phyloP scores from a whole-genome alignment of 129 eudicot species.

The Smallanthus sonchifolius region DNA sequence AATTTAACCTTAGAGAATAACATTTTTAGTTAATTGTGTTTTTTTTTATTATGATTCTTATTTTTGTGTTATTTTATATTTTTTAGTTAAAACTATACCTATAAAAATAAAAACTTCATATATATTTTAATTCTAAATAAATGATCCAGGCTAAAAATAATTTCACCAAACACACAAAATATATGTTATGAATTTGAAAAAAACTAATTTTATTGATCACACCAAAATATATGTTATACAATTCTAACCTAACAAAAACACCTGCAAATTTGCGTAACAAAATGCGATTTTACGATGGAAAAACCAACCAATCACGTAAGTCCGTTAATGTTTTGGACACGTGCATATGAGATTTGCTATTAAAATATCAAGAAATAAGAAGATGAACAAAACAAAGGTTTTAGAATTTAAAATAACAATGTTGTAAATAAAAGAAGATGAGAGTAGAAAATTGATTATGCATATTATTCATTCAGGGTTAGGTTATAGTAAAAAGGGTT shows the following conservation, averaged over 20 bases:
- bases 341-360: neutral
- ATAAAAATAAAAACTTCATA: too few species aligned
- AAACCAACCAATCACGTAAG: neutral
- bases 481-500: too few species aligned
- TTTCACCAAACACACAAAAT: neutral
- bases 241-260: neutral
- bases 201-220: neutral
- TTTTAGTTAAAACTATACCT: neutral
- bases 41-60: too few species aligned
- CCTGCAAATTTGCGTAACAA: neutral
- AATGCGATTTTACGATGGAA: neutral
- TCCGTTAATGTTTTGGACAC: neutral
- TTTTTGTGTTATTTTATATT: too few species aligned
- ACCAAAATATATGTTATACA: neutral
- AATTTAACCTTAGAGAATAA: too few species aligned
- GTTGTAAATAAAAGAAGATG: too few species aligned
- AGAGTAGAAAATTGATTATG: too few species aligned
- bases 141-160: neutral
- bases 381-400: too few species aligned
- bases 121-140: too few species aligned
- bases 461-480: too few species aligned
- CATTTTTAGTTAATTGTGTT: too few species aligned
- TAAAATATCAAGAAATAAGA: neutral
- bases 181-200: neutral
- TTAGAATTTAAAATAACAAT: too few species aligned